Evolutionary conservation across 139 green algal genomes (phyloP).

Genomic region (Tetratostichococcus sp.): DNA sequence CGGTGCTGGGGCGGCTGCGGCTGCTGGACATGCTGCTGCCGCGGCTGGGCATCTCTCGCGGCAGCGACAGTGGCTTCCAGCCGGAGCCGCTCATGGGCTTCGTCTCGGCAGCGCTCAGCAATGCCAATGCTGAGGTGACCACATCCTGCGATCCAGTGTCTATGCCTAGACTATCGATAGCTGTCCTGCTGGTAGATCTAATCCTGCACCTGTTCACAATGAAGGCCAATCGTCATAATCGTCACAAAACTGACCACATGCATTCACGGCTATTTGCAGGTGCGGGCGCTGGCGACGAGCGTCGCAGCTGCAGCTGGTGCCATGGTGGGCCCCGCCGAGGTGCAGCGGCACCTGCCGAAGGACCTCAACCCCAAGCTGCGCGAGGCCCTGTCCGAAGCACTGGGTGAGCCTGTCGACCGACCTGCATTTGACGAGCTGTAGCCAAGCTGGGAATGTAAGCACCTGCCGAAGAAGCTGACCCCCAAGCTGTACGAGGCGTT

Average conservation of each 20-base stretch:
- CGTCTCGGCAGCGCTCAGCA: slow-evolving; percentile 52
- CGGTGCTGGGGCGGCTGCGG: slow-evolving; percentile 56
- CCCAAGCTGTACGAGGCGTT: too few relatives aligned
- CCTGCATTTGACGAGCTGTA: too few relatives aligned
- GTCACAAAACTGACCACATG: too few relatives aligned
- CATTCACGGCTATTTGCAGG: too few relatives aligned
- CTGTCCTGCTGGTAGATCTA: too few relatives aligned
- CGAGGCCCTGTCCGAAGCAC: slow-evolving; percentile 63
- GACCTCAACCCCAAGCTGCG: slow-evolving; percentile 80
- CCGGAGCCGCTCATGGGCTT: slow-evolving; percentile 75
- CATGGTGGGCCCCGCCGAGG: slow-evolving; percentile 41
- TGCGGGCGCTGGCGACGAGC: background rate
- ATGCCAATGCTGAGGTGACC: slow-evolving; percentile 58
- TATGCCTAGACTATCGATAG: too few relatives aligned
- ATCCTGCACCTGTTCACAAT: too few relatives aligned
- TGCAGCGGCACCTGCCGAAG: slow-evolving; percentile 56
- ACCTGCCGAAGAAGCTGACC: too few relatives aligned
- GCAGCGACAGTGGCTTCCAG: slow-evolving; percentile 52
- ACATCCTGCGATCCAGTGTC: too few relatives aligned
- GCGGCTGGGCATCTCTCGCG: slow-evolving; percentile 39
- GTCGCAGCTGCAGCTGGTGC: background rate
- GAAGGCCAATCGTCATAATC: too few relatives aligned
- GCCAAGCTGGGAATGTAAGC: too few relatives aligned
- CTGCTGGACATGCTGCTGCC: slow-evolving; percentile 63
- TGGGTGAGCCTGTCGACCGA: slow-evolving; percentile 40